phyloP scores from a whole-genome alignment of 2,329 filamentous ascomycete genomes.

The Stemphylium lycopersici region DNA sequence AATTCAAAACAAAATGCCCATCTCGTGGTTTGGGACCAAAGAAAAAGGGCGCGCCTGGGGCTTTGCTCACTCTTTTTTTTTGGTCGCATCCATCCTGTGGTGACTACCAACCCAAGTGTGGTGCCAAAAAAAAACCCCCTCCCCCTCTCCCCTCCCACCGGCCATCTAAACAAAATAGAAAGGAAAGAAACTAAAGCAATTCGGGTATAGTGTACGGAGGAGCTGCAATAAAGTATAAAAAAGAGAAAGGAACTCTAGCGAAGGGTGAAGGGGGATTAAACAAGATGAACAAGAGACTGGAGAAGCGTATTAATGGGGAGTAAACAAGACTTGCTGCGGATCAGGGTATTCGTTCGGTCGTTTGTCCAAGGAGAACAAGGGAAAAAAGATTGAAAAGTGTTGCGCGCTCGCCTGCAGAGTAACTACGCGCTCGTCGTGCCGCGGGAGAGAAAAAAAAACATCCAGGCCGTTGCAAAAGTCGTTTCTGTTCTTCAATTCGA shows the following conservation, averaged over 20 bases:
- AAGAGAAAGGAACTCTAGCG: neutral
- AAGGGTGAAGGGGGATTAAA: no score
- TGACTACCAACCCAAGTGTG: no score
- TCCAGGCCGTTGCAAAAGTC: neutral
- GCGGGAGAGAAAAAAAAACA: neutral
- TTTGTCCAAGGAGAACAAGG: neutral
- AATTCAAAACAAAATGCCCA: no score
- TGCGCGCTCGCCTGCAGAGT: neutral
- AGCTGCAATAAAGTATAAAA: neutral
- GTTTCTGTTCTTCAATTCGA: neutral
- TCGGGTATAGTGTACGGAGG: conserved; percentile 1
- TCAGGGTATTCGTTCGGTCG: conserved; percentile 5
- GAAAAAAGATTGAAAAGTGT: neutral
- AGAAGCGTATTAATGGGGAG: neutral
- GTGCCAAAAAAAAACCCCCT: no score
- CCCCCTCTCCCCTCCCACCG: no score
- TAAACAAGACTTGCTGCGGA: neutral
- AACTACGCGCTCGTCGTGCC: neutral
- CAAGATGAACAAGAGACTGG: neutral
- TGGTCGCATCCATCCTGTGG: no score
- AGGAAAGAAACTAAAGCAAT: neutral
- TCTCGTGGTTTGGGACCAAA: no score
- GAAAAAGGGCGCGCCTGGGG: no score
- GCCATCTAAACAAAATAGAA: no score
- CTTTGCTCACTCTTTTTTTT: no score